Base-by-base conservation (phyloP, 176 grass and related monocot species). In the Hyparrhenia diplandra region DNA sequence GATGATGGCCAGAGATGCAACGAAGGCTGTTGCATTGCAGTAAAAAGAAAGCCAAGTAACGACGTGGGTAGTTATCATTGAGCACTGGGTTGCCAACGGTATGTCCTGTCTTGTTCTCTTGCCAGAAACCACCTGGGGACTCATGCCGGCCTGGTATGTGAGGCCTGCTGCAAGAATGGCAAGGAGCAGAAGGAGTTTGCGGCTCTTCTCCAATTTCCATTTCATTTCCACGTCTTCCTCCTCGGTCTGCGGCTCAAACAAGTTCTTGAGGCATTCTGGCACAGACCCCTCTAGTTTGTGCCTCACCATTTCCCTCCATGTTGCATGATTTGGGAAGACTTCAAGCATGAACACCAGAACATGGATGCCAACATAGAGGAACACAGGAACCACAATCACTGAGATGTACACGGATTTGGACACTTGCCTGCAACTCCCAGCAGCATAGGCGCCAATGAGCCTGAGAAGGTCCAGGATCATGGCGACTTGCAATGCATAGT, bases 401-500 rank as follows among this genome's bases (percentile, higher is more conserved):
- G 81, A 71, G 51, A 89, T 18, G 24, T 92, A 89, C 60, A 89
- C 82, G 0, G 87, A 89, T 28, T 81, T 86, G 13, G 74, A 69
- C 21, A 59, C 21, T 3, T 47, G 76, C 16, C 90, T 32, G 37
- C 74, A 73, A 23, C 90, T 85, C 4, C 84, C 87, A 1, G 90
- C 75, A 2, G 83, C 83, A 29, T 86, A 92, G 0, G 90, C 90
- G 4, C 84, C 81, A 54, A 92, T 80, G 0, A 92, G 64, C 1
- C 90, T 81, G 32, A 92, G 67, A 24, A 92, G 74, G 69, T 84
- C 79, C 31, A 32, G 31, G 31, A 84, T 76, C 86, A 89, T 92
- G 80, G 80, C 77, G 21, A 87, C 5, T 20, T 86, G 65, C 74
- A 92, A 17, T 31, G 86, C 83, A 4, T 35, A 68, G 23, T 89